Conservation (phyloP, 352 stramenopile genomes). For the Halophytophthora polymorphica region DNA sequence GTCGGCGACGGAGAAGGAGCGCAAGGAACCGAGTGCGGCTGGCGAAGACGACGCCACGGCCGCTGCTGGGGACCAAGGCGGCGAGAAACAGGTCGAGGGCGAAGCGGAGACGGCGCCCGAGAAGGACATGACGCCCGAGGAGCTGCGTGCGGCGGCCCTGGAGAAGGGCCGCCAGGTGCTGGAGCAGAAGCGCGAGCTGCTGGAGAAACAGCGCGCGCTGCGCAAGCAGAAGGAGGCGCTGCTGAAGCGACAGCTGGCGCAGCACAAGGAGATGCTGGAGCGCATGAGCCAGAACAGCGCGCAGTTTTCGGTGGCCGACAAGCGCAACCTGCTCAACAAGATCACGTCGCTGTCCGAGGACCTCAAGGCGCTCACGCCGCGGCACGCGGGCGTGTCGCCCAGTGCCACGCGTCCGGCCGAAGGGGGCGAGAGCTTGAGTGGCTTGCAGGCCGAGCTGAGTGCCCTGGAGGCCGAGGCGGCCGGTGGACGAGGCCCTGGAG, state of each 20-base stretch:
- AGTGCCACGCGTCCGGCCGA: conserved; percentile 11
- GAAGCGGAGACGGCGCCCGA: conserved; percentile 26
- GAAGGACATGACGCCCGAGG: conserved; percentile 70
- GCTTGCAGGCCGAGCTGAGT: conserved; percentile 64
- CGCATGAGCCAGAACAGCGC: conserved; percentile 78
- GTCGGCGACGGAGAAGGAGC: conserved; percentile 16
- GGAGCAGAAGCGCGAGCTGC: conserved; percentile 82
- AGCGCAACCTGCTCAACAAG: conserved; percentile 80
- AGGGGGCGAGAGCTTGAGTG: conserved; percentile 34
- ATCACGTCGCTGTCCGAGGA: conserved; percentile 73
- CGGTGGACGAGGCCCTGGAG: conserved; percentile 19
- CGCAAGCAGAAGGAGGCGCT: conserved; percentile 84
- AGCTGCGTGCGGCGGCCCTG: conserved; percentile 64
- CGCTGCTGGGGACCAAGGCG: conserved; percentile 3
- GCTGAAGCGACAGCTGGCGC: conserved; percentile 74
- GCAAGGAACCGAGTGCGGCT: conserved; percentile 30
- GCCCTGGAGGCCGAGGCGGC: conserved; percentile 59
- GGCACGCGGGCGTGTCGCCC: conserved; percentile 22
- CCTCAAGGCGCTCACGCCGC: conserved; percentile 55
- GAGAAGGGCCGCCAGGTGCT: conserved; percentile 80
- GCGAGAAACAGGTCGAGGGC: conserved; percentile 16
- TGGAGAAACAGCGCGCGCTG: conserved; percentile 80
- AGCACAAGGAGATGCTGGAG: conserved; percentile 81
- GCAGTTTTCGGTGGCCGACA: conserved; percentile 66
- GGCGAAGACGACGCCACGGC: conserved; percentile 18